Evolutionary conservation across 1,284 basidiomycete genomes (phyloP).

Genomic region (Trichosporon coremiiforme): DNA sequence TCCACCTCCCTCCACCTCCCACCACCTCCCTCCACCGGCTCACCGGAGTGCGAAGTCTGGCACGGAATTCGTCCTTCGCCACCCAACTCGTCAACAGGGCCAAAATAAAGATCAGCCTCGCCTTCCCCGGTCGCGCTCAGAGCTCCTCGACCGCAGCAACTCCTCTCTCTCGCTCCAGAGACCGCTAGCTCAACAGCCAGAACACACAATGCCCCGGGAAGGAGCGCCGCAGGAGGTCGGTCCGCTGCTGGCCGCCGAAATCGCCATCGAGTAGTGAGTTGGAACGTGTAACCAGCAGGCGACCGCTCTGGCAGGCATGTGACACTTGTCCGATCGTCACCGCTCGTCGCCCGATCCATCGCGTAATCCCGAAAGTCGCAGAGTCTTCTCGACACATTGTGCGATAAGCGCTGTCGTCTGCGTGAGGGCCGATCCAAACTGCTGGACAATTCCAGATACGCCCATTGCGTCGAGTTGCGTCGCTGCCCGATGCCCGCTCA

Average conservation of each 20-base stretch:
- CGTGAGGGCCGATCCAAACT: background rate
- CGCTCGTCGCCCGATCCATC: background rate
- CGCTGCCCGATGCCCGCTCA: background rate
- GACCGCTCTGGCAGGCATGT: background rate
- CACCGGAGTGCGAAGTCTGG: no score
- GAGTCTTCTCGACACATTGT: background rate
- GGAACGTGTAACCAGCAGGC: background rate
- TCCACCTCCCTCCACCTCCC: no score
- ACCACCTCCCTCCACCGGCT: background rate
- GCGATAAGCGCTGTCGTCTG: background rate
- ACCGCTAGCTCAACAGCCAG: background rate
- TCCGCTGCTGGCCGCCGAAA: slow-evolving; percentile 30
- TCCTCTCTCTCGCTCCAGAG: background rate
- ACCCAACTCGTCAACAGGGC: background rate
- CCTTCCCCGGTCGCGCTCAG: background rate
- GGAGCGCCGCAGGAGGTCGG: slow-evolving; percentile 22
- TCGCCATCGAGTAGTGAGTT: slow-evolving; percentile 34
- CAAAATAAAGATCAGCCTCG: background rate
- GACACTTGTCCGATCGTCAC: background rate
- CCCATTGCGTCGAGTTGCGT: background rate
- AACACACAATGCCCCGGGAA: slow-evolving; percentile 52
- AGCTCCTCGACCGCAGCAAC: background rate
- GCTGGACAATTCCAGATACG: background rate
- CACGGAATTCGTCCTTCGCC: background rate
- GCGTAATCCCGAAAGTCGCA: background rate